Base-by-base conservation (phyloP, 129 eudicot genomes). In the Cynara cardunculus region DNA sequence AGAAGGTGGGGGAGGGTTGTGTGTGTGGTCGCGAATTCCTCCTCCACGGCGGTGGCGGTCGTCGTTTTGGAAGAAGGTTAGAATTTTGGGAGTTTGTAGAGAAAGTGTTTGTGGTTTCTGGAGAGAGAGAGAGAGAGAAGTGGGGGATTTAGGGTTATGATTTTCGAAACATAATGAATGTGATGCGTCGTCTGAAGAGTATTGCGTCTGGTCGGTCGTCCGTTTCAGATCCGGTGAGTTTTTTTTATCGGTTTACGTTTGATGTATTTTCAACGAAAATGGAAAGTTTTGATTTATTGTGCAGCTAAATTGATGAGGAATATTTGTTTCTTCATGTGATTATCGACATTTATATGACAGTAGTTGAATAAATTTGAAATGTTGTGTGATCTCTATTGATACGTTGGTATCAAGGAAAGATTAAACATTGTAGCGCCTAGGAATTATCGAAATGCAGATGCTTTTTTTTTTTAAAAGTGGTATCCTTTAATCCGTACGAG, bases 131-230 rank as follows among this genome's bases (percentile, higher is more conserved):
- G 80, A 72, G 73, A 76, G 34, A 28, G n/a, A n/a, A n/a, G n/a
- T n/a, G 30, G 24, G 37, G 75, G 74, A 66, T 24, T 79, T 86
- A 77, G 73, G 87, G 82, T 77, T 85, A 71, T 76, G 81, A 61
- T 84, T 82, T 71, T 7, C 53, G 81, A 77, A 82, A 35, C 69
- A 72, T 71, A 61, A 93, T 95, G 99, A 92, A 95, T 85, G 92
- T 89, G 82, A 89, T 94, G 97, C 93, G 99, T 59, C 90, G 97
- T 74, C 84, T 95, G 46, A 95, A 95, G 87, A 95, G 97, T 85
- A 86, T 95, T 67, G 97, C 99, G 78, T 92, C 99, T 46, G 98
- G 97, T 53, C 93, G 97, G 13, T 66, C 94, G 35, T 90, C 99
- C 53, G 87, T 92, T 76, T 95, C 99, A 73, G 99, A 95, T 90